Base-by-base conservation (phyloP, 108 stramenopile species). In the Skeletonema menzelii region DNA sequence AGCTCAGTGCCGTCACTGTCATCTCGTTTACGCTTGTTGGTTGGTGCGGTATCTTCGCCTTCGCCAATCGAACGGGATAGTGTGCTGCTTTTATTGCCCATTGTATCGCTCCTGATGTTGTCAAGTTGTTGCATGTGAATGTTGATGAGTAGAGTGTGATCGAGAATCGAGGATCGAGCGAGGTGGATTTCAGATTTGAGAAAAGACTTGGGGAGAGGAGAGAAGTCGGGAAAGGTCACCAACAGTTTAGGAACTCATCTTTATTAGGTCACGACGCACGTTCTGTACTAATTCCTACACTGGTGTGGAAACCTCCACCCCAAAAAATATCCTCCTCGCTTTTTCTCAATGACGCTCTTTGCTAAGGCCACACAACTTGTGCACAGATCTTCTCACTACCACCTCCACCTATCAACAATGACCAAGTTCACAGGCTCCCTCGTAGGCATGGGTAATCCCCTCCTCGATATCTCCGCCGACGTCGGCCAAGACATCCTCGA, bases 361-460 rank as follows among this genome's bases (percentile, higher is more conserved):
- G 2, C 40, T 5, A 42, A 42, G 40, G 2, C 15, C 40, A 42
- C 40, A 42, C 40, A 42, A 42, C 40, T 42, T 15, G 40, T n/a
- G n/a, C 2, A 15, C 15, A 42, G 15, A 42, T 42, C 40, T n/a
- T 15, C 40, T 42, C 40, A 42, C 40, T 5, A 42, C 40, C 7
- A 32, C 31, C 31, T 7, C 1, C 31, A 32, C 1, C 3, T 22
- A 53, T 22, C 49, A 20, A 53, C 49, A 8, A 53, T 53, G 49
- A 24, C 49, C 49, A 53, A 53, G 49, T 53, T 53, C 49, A 53
- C 59, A 91, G 94, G 91, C 57, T 73, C 85, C 22, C 83, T 99
- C 24, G 91, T 99, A 85, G 99, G 99, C 7, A 96, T 99, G 95
- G 98, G 99, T 57, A 99, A 99, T 75, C 99, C 99, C 53, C 86